phyloP scores from a whole-genome alignment of 2,329 filamentous ascomycete genomes.

The Gaeumannomyces sp. region DNA sequence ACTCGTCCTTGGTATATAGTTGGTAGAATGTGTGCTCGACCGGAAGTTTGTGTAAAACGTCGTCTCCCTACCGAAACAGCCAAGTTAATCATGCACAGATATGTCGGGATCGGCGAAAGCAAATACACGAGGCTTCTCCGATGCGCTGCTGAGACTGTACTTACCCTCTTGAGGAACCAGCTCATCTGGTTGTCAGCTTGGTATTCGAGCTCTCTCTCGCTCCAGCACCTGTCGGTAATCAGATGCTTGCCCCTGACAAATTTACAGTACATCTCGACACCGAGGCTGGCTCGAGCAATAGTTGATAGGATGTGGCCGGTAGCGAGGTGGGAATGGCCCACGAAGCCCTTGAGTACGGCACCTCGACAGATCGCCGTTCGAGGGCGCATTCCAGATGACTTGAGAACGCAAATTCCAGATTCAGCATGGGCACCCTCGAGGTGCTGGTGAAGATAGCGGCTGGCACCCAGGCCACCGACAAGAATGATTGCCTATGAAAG shows the following conservation, averaged over 20 bases:
- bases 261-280: neutral
- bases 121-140: neutral
- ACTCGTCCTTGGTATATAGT: neutral
- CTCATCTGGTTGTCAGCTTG: conserved; percentile 14
- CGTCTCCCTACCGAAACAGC: neutral
- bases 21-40: neutral
- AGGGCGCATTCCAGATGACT: neutral
- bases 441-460: conserved; percentile 20
- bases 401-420: neutral
- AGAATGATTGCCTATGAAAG: conserved; percentile 27
- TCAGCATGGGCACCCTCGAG: conserved; percentile 12
- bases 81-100: neutral
- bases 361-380: conserved; percentile 20
- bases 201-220: neutral
- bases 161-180: conserved; percentile 16
- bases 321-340: neutral
- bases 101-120: neutral
- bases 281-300: conserved; percentile 15
- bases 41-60: neutral
- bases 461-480: conserved; percentile 32
- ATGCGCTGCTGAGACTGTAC: neutral
- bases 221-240: conserved; percentile 9
- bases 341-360: conserved; percentile 14
- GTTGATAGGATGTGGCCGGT: conserved; percentile 10
- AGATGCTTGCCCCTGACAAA: conserved; percentile 11